Percentiles rank a stretch among this genome's conserved stretches.
phyloP scores from a whole-genome alignment of 2,329 filamentous ascomycete genomes.

The Tolypocladium ophioglossoides region DNA sequence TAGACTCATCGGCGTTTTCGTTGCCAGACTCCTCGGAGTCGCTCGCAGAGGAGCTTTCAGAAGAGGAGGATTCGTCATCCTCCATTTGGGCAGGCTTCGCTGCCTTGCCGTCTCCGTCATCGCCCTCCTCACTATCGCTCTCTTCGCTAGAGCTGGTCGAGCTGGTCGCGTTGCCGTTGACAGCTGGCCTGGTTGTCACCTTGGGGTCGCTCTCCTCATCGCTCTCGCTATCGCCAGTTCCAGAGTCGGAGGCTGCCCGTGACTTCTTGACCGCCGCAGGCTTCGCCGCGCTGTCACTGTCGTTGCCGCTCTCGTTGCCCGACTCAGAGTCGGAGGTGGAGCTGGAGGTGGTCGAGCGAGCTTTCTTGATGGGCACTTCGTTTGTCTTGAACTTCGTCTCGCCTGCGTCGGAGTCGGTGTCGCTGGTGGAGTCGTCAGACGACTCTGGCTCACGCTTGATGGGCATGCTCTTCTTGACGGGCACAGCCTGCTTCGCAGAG shows the following conservation, averaged over 20 bases:
- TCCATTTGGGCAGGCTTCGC: neutral
- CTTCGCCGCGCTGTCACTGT: slow-evolving; percentile 13
- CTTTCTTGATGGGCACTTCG: neutral
- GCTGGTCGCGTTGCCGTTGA: slow-evolving; percentile 9
- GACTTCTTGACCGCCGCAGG: slow-evolving; percentile 4
- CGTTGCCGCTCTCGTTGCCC: slow-evolving; percentile 16
- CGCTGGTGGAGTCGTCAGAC: slow-evolving; percentile 14
- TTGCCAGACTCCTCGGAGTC: slow-evolving; percentile 17
- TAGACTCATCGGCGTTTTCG: slow-evolving; percentile 27
- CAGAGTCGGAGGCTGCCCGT: slow-evolving; percentile 10
- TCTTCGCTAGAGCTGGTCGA: slow-evolving; percentile 13
- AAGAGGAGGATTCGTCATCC: neutral
- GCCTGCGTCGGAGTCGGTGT: slow-evolving; percentile 15
- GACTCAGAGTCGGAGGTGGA: slow-evolving; percentile 15
- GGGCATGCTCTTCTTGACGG: neutral
- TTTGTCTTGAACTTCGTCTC: slow-evolving; percentile 8
- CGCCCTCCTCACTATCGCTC: neutral
- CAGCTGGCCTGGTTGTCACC: slow-evolving; percentile 6
- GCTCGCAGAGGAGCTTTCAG: slow-evolving; percentile 7
- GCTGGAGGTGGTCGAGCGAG: slow-evolving; percentile 4
- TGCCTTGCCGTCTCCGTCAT: neutral
- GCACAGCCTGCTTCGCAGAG: slow-evolving; percentile 3
- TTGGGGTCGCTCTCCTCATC: slow-evolving; percentile 9
- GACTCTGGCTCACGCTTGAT: slow-evolving; percentile 10
- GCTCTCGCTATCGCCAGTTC: slow-evolving; percentile 13